Conservation (phyloP, 129 eudicot species). For the Heracleum sosnowskyi region DNA sequence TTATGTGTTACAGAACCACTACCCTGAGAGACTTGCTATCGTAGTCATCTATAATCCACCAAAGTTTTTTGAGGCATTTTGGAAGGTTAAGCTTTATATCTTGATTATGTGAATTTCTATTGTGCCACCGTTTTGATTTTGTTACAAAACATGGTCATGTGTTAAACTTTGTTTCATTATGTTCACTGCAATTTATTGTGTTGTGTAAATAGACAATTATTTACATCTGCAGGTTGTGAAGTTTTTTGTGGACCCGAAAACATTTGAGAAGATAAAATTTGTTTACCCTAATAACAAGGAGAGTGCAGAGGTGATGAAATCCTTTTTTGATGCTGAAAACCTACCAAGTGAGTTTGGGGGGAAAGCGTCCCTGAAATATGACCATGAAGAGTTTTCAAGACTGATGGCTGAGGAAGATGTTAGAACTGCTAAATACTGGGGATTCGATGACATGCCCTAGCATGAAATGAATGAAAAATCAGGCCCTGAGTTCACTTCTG, state of each 20-base stretch:
- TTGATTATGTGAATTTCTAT: neutral
- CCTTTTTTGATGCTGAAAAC: slow-evolving; percentile 66
- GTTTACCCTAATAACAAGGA: slow-evolving; percentile 77
- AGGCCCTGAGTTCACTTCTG: slow-evolving; percentile 17
- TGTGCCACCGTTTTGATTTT: neutral
- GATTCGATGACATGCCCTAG: slow-evolving; percentile 25
- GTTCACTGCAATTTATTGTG: neutral
- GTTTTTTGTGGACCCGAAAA: slow-evolving; percentile 71
- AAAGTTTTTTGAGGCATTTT: slow-evolving; percentile 73
- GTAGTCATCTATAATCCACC: slow-evolving; percentile 75
- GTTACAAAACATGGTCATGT: neutral
- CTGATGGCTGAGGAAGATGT: slow-evolving; percentile 83
- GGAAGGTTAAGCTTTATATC: slow-evolving; percentile 41
- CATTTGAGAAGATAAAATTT: slow-evolving; percentile 62
- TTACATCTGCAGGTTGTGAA: slow-evolving; percentile 47
- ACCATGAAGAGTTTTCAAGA: slow-evolving; percentile 84
- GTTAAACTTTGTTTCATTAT: neutral
- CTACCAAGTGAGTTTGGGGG: slow-evolving; percentile 94
- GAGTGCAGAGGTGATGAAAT: slow-evolving; percentile 69
- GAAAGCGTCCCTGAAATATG: slow-evolving; percentile 63
- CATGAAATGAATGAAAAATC: slow-evolving; percentile 13
- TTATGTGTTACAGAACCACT: slow-evolving; percentile 72
- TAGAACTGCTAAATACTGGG: slow-evolving; percentile 78
- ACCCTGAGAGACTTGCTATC: slow-evolving; percentile 84
- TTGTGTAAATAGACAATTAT: neutral